Conservation (phyloP, 805 yeast species). For the Barnettozyma vustinii region DNA sequence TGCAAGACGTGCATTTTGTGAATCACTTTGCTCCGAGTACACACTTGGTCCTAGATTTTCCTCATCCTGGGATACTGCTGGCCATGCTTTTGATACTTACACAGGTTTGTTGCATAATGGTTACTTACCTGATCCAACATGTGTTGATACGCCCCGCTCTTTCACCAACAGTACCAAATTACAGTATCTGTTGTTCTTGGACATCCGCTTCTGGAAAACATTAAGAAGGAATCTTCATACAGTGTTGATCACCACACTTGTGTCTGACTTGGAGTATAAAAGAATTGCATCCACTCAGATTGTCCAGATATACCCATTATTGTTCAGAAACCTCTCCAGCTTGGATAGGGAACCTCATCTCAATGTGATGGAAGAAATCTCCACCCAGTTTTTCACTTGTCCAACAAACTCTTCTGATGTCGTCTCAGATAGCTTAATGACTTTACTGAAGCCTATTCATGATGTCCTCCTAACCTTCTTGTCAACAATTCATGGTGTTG, state of each 20-base stretch:
- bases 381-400: conserved; percentile 85
- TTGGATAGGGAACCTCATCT: conserved; percentile 87
- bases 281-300: conserved; percentile 46
- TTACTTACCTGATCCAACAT: conserved; percentile 9
- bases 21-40: conserved; percentile 33
- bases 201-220: conserved; percentile 50
- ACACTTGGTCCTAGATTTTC: conserved; percentile 10
- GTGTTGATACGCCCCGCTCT: not conserved
- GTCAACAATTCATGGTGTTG: conserved; percentile 29
- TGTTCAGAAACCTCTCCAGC: conserved; percentile 42
- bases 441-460: conserved; percentile 43
- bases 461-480: conserved; percentile 37
- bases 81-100: conserved; percentile 2
- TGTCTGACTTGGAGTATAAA: conserved; percentile 46
- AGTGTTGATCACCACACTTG: conserved; percentile 48
- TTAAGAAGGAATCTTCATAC: conserved; percentile 44
- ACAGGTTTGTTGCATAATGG: conserved; percentile 17
- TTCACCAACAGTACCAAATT: conserved; percentile 19
- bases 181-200: conserved; percentile 53
- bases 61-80: conserved; percentile 22
- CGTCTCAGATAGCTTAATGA: conserved; percentile 27
- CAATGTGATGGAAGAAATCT: conserved; percentile 64
- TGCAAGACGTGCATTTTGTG: conserved; percentile 39
- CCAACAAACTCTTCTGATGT: conserved; percentile 67
- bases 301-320: conserved; percentile 47